Conservation (phyloP, 2,329 filamentous ascomycete species). For the Colletotrichum melonis region DNA sequence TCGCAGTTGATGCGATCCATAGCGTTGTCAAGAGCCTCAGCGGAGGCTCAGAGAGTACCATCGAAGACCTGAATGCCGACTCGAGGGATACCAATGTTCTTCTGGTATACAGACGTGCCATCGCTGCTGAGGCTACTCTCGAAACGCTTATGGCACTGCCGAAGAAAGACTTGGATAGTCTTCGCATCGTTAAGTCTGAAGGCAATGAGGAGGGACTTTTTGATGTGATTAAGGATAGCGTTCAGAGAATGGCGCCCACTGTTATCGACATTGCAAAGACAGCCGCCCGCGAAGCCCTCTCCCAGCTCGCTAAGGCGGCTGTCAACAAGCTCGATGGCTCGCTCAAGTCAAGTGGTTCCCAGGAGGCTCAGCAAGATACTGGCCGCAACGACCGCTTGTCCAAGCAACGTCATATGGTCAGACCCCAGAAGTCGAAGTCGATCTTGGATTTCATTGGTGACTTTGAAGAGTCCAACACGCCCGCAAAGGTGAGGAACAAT, state of each 20-base stretch:
- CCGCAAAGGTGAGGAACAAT: neutral
- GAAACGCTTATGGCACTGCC: neutral
- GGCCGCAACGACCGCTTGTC: neutral
- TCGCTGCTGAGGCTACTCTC: neutral
- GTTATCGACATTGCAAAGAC: neutral
- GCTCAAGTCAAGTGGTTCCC: neutral
- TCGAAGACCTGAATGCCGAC: neutral
- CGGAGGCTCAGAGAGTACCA: neutral
- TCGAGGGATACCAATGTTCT: neutral
- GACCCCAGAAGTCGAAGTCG: too few relatives aligned
- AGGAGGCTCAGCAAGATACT: neutral
- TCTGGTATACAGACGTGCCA: neutral
- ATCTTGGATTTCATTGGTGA: neutral
- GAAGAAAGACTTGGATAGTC: neutral
- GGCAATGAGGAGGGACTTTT: neutral
- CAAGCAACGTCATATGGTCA: neutral
- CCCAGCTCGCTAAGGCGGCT: neutral
- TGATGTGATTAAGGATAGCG: neutral
- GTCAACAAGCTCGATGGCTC: neutral
- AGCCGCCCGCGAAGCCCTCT: neutral
- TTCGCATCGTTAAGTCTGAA: neutral
- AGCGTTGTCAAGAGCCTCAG: neutral
- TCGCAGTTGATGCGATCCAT: neutral
- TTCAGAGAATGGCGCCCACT: neutral
- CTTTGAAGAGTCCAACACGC: neutral